Conservation (phyloP, 805 yeast genomes). For the Isabelozyma heimii region DNA sequence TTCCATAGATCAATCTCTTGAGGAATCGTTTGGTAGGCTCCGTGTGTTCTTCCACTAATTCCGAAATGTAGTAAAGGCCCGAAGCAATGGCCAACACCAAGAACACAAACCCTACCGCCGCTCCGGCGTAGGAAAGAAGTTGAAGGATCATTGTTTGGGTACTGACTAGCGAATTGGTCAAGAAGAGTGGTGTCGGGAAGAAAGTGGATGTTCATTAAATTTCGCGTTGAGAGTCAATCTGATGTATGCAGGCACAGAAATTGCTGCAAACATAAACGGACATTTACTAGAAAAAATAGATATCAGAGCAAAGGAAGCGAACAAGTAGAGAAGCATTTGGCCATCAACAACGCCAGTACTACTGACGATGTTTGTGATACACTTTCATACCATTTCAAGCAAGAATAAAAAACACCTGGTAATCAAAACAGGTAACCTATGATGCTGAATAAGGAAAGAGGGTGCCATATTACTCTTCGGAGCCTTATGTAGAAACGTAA, state of each 20-base stretch:
- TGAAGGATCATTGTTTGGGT: slow-evolving; percentile 31
- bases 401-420: too few species aligned
- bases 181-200: background rate
- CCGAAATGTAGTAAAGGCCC: slow-evolving; percentile 87
- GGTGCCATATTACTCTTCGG: too few species aligned
- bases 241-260: background rate
- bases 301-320: too few species aligned
- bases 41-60: slow-evolving; percentile 89
- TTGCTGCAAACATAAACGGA: too few species aligned
- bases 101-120: slow-evolving; percentile 37
- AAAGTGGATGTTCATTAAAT: background rate
- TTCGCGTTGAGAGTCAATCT: background rate
- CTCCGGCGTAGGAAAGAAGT: slow-evolving; percentile 37
- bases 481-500: too few species aligned
- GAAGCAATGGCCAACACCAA: slow-evolving; percentile 66
- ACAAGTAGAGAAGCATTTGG: too few species aligned
- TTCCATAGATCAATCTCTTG: slow-evolving; percentile 56
- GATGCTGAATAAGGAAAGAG: too few species aligned
- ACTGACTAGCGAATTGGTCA: background rate
- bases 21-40: slow-evolving; percentile 77
- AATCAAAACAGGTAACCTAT: too few species aligned
- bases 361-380: too few species aligned
- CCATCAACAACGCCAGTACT: too few species aligned
- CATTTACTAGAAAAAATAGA: too few species aligned
- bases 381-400: too few species aligned